Conservation (phyloP, 495 filamentous ascomycete species). For the Clohesyomyces aquaticus region DNA sequence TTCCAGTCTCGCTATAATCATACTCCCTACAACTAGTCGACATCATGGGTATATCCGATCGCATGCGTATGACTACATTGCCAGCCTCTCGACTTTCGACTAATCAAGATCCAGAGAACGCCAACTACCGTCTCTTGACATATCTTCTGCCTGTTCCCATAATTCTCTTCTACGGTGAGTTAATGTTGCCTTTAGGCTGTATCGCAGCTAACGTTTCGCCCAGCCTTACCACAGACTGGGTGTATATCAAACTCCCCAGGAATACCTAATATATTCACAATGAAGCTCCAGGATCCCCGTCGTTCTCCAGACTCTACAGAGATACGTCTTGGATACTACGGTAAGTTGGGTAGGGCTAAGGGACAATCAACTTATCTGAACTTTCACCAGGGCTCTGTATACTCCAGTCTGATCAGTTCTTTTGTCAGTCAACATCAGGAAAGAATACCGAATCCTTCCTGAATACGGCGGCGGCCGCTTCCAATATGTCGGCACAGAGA, state of each 20-base stretch:
- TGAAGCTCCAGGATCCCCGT: neutral
- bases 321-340: constrained; percentile 2
- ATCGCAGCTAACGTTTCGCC: neutral
- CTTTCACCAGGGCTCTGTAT: neutral
- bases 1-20: no score
- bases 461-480: no score
- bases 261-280: neutral
- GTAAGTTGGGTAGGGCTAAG: neutral
- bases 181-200: neutral
- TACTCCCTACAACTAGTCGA: no score
- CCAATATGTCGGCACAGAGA: no score
- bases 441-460: neutral
- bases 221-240: neutral
- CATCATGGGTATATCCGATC: neutral
- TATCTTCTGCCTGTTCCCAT: neutral
- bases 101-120: neutral
- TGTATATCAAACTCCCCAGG: constrained; percentile 5
- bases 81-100: neutral
- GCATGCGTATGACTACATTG: neutral
- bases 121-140: neutral
- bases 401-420: neutral
- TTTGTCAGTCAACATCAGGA: constrained; percentile 1
- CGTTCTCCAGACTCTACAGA: neutral
- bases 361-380: neutral
- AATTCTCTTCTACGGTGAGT: neutral